Base-by-base conservation (phyloP, 2,329 filamentous ascomycete genomes). In the Endocalyx cinctus region DNA sequence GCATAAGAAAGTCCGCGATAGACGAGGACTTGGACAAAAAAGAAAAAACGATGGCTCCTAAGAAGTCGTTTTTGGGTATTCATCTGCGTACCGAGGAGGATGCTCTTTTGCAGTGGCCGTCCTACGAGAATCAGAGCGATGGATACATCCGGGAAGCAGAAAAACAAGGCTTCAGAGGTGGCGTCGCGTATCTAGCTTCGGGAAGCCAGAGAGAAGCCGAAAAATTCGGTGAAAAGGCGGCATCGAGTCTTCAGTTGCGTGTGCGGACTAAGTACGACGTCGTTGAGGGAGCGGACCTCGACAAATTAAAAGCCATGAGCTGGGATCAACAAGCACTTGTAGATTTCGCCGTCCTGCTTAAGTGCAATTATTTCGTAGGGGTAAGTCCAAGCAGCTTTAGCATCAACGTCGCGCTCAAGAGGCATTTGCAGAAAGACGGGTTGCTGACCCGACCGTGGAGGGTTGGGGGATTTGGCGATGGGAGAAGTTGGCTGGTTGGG, bases 381-480 rank as follows among this genome's bases (percentile, higher is more conserved):
- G 64, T 68, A 27, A 69, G 60, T 14, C 67, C 66, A 1, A 68
- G 65, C 36, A 67, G 64, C 7, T 71, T 70, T 33, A 64, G 66
- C 27, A 63, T 69, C 50, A 68, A 64, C 27, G 59, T 70, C 13
- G 63, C 64, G 6, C 45, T 64, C 25, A 69, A 66, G 45, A 49
- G 66, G 17, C 66, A 69, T 42, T 50, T 69, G 5, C 54, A 57
- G 17, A 42, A 37, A 1, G 58, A 61, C 2, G 60, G 59, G 0
- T 27, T 67, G 10, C 52, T 60, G 35, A 60, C 63, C 3, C 47
- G 64, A 28, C 62, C 61, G 1, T 70, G 63, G 63, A 62, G 45
- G 35, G 50, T 64, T 10, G 59, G 57, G 6, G 57, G 55, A 4
- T 52, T 51, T 0, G 59, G 63, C 1, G 66, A 70, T 38, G 55